Evolutionary conservation across 768 basidiomycete genomes (phyloP), one percentile per base, ranked within the genome.

Genomic region (Naematelia aurantialba): DNA sequence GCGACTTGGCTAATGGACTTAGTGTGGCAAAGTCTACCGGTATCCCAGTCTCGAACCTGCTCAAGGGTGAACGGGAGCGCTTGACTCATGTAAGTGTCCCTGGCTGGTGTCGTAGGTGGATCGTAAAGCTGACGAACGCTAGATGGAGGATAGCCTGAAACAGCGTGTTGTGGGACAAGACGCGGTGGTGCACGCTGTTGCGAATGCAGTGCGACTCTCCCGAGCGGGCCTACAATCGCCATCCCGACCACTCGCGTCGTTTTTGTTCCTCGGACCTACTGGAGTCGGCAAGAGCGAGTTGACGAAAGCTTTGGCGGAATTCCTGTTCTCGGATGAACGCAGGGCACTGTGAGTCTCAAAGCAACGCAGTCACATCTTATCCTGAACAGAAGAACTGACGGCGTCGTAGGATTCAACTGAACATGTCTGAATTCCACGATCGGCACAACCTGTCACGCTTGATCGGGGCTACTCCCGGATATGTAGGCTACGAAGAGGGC

Each of bases 391-490:
- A n/a, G n/a, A n/a, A n/a, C 19, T 5, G 13, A 27, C 27, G 8
- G 1, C 24, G 10, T 31, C 17, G 8, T 60, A 89, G 87, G 55
- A 90, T 92, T 63, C 89, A 87, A 59, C 90, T 94, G 72, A 93
- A 96, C 66, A 92, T 94, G 90, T 88, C 89, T n/a, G 89, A 96
- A 73, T 94, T 97, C 78, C 91, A 90, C 17, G 90, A 93, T 65
- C 84, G 91, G 55, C 90, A 97, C 70, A 91, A 90, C 0, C 87
- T 97, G 53, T 89, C 90, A 0, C 82, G 91, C 3, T 80, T 97
- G 22, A 90, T 97, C 52, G 94, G 93, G 56, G 89, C 91, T 1
- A 89, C 91, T 0, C 90, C 93, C 5, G 93, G 93, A 2, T 94
- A 92, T 69, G 86, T 96, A 44, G 94, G 93, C 1, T 85, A 94